A percentile compares a stretch with the other conserved stretches of the same genome.
These are phyloP conservation scores for Corymbia maculata DNA, from an alignment of 345 rosid genomes.

Conservation along the genomic window DNA sequence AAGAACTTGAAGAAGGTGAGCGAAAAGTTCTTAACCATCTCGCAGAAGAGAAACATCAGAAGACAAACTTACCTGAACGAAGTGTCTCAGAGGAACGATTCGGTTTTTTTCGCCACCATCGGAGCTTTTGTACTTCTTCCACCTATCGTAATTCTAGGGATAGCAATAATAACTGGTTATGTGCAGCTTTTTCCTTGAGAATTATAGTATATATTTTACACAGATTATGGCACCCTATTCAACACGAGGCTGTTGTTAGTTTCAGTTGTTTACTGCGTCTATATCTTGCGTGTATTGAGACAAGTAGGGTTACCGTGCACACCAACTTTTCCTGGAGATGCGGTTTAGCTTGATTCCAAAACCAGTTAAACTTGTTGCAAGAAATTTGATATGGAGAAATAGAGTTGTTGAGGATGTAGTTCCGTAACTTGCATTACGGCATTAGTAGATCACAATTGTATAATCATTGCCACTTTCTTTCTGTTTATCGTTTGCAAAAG, in stretches of 20 bases:
- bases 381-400: neutral
- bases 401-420: neutral
- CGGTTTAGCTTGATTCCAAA: neutral
- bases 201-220: neutral
- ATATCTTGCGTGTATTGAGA: neutral
- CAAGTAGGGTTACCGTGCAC: neutral
- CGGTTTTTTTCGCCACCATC: slow-evolving; percentile 76
- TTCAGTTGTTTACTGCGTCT: neutral
- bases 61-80: slow-evolving; percentile 72
- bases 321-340: neutral
- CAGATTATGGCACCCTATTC: neutral
- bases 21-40: slow-evolving; percentile 58
- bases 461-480: neutral
- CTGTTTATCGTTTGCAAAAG: neutral
- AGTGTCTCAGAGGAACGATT: slow-evolving; percentile 85
- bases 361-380: neutral
- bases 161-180: slow-evolving; percentile 74
- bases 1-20: slow-evolving; percentile 76
- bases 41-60: slow-evolving; percentile 90
- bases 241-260: neutral
- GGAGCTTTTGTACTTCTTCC: slow-evolving; percentile 88
- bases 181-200: slow-evolving; percentile 84
- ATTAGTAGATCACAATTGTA: neutral
- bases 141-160: slow-evolving; percentile 56
- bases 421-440: neutral